Evolutionary conservation across 441 rosid genomes (phyloP), one percentile per base, ranked within the genome.

Genomic region (Viola pubescens): DNA sequence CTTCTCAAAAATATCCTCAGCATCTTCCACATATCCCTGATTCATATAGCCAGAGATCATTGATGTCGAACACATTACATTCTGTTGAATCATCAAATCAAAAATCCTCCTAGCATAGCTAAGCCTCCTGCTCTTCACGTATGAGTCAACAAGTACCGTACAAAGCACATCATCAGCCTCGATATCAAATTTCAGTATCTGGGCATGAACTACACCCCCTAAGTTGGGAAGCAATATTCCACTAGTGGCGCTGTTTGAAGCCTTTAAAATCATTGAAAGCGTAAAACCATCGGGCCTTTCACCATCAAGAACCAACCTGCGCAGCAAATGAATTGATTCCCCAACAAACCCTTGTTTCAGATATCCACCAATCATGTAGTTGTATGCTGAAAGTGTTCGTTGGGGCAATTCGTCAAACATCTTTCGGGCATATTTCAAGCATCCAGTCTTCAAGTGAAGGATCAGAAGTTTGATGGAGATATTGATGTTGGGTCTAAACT

Each of bases 31-130:
- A 51, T 57, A 65, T 0, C 92, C 96, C 52, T 48, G 70, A 56
- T 71, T 86, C 97, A 91, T 88, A 65, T 83, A 88, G 53, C 94
- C 97, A 0, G 96, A 78, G 54, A 88, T 91, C 92, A 91, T 78
- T 0, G 97, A 85, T 7, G 97, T 88, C 11, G 92, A 82, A 53
- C 96, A 86, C 0, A 88, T 54, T 7, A 83, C 85, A 60, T 79
- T 81, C 67, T 68, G 75, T 44, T 74, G 88, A 67, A 70, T 72
- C 86, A 78, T 83, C 79, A 74, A 54, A 68, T 86, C 90, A 51
- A 91, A 91, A 59, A 86, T 85, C 4, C 75, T 75, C 75, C 91
- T 82, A 2, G 89, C 98, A 62, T 71, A 81, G 38, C 63, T 68
- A 62, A 85, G 64, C 68, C 61, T 79, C 56, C 83, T 83, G 42